Percentiles rank a stretch among this genome's conserved stretches.
Evolutionary conservation across 2,329 filamentous ascomycete genomes (phyloP).

Genomic region (Talaromyces sp.): DNA sequence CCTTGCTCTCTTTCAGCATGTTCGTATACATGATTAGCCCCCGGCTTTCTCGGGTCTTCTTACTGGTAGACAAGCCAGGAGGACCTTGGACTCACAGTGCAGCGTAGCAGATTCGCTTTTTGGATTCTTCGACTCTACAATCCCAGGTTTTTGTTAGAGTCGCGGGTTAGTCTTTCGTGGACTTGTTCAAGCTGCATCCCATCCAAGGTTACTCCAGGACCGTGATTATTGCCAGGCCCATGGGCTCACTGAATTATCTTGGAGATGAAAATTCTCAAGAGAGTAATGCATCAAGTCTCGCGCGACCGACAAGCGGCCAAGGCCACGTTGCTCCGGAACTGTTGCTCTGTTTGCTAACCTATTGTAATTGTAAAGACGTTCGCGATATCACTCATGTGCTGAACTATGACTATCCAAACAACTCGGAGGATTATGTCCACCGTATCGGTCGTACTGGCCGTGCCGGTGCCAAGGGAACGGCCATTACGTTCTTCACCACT

Average conservation of each 20-base stretch:
- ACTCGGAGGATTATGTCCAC: conserved; percentile 65
- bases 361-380: conserved; percentile 74
- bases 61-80: conserved; percentile 71
- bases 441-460: conserved; percentile 64
- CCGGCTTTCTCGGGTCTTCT: conserved; percentile 71
- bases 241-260: conserved; percentile 45
- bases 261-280: conserved; percentile 42
- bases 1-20: conserved; percentile 88
- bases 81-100: conserved; percentile 82
- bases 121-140: conserved; percentile 66
- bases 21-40: conserved; percentile 86
- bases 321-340: conserved; percentile 36
- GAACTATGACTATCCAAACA: conserved; percentile 99
- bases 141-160: conserved; percentile 58
- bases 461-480: conserved; percentile 84
- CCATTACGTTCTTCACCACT: conserved; percentile 98
- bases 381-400: conserved; percentile 99
- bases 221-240: conserved; percentile 53
- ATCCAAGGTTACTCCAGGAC: conserved; percentile 64
- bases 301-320: conserved; percentile 54
- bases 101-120: conserved; percentile 66
- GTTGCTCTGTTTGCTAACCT: conserved; percentile 69
- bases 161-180: conserved; percentile 72
- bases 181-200: conserved; percentile 65
- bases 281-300: conserved; percentile 57